Evolutionary conservation across 805 yeast genomes (phyloP), one percentile per base, ranked within the genome.

Genomic region (Saccharomycopsis fermentans): DNA sequence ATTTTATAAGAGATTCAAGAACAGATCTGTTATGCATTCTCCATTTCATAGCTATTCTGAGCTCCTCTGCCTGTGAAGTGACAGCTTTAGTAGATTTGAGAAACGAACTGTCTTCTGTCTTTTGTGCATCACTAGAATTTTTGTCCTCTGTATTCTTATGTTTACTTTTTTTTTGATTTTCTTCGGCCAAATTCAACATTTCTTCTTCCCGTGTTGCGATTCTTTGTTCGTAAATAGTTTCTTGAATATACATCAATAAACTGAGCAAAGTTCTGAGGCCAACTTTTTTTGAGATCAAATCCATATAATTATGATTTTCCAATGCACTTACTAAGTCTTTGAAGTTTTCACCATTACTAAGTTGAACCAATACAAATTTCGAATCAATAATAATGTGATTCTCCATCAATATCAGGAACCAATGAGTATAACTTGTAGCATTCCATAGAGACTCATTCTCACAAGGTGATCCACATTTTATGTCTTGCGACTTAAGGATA

Each of bases 401-500:
- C 16, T 67, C 66, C 1, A 65, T 65, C 52, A 81, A 63, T 16
- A 74, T 61, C 4, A 65, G 63, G 48, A 73, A 67, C 92, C 92
- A 87, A 57, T 79, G 80, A 2, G 63, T 57, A 4, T 78, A 68
- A 55, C 75, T 71, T 26, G 73, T 75, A 58, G 84, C 77, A 52
- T 74, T 73, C 86, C 90, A 87, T 57, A 86, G 70, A 12, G 72
- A 74, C 66, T 84, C 89, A 63, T 77, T 69, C 26, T 71, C 71
- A 67, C 90, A 83, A 39, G 83, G 86, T 11, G 81, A 77, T 48
- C 94, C 94, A 67, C 86, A 81, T 58, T 76, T 75, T 58, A 86
- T 71, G 59, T 78, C 83, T 55, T 74, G 67, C 1, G 78, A 73
- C 61, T 74, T 78, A 55, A 76, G 66, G 6, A 74, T 69, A 59